phyloP scores from a whole-genome alignment of 2,329 filamentous ascomycete genomes.

The Cercospora janseana region DNA sequence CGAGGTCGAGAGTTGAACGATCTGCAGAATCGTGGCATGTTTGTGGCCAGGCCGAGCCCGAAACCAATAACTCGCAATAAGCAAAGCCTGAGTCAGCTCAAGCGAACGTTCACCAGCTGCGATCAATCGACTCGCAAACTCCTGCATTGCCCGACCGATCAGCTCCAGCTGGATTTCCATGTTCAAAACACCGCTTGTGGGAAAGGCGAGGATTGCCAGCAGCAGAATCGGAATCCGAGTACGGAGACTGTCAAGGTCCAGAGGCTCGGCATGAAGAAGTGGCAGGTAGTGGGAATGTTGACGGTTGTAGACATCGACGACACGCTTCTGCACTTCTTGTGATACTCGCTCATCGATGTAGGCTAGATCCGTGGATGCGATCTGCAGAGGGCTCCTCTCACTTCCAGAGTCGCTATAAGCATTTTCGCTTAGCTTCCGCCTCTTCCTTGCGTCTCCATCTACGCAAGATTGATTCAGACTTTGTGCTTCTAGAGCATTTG shows the following conservation, averaged over 20 bases:
- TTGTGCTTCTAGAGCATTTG: conserved; percentile 13
- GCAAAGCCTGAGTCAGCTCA: conserved; percentile 73
- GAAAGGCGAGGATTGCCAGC: conserved; percentile 14
- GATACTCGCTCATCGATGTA: conserved; percentile 12
- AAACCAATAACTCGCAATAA: conserved; percentile 75
- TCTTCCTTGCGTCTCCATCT: conserved; percentile 9
- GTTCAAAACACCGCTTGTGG: conserved; percentile 6
- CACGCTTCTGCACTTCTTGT: neutral
- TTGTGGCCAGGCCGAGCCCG: conserved; percentile 70
- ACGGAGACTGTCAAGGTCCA: conserved; percentile 1
- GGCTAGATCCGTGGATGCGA: conserved; percentile 4
- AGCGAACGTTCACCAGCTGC: conserved; percentile 68
- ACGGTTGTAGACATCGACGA: conserved; percentile 7
- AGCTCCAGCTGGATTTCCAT: conserved; percentile 6
- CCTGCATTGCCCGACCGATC: conserved; percentile 14
- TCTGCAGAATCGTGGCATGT: conserved; percentile 81
- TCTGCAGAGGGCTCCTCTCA: neutral
- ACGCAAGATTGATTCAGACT: neutral
- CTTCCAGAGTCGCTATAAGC: neutral
- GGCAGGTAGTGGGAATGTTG: conserved; percentile 1
- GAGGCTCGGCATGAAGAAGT: conserved; percentile 3
- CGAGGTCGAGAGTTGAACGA: conserved; percentile 72
- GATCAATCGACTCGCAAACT: conserved; percentile 10
- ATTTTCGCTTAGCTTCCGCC: conserved; percentile 6
- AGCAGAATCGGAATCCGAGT: conserved; percentile 6